These are phyloP conservation scores for Chondrus crispus DNA, from an alignment of 23 red algal genomes.

Conservation along the genomic window DNA sequence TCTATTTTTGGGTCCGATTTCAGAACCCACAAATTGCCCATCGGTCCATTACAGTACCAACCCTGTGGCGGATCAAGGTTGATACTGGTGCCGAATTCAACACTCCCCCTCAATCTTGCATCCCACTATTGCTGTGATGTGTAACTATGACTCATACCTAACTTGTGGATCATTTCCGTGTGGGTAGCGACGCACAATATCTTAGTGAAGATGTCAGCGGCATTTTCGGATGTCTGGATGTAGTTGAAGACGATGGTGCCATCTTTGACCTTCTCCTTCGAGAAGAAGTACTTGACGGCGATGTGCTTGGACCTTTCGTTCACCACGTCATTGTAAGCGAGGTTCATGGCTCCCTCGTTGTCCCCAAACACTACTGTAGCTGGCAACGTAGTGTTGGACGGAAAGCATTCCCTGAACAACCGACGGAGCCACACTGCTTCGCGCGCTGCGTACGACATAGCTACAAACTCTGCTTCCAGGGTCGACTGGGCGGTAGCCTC, in stretches of 20 bases:
- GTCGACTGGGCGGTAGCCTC: neutral
- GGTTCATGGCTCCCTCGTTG: slow-evolving; percentile 6
- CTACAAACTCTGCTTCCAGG: neutral
- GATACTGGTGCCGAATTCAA: too few species aligned
- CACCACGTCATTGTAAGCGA: neutral
- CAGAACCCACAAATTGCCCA: too few species aligned
- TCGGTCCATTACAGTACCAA: too few species aligned
- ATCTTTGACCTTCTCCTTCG: neutral
- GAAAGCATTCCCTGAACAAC: neutral
- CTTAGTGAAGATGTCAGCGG: neutral
- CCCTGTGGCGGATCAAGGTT: too few species aligned
- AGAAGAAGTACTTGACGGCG: neutral
- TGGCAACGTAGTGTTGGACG: neutral
- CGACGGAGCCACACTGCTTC: neutral
- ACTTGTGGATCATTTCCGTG: too few species aligned
- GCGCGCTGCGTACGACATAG: neutral
- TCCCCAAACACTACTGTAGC: neutral
- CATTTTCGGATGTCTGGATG: neutral
- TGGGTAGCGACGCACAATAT: too few species aligned
- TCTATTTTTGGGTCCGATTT: too few species aligned
- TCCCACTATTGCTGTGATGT: too few species aligned
- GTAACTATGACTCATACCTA: too few species aligned
- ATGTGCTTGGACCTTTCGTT: neutral
- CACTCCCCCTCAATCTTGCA: too few species aligned
- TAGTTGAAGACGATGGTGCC: neutral